Evolutionary conservation across 495 filamentous ascomycete species (phyloP).

Genomic region (Penicillium canescens): DNA sequence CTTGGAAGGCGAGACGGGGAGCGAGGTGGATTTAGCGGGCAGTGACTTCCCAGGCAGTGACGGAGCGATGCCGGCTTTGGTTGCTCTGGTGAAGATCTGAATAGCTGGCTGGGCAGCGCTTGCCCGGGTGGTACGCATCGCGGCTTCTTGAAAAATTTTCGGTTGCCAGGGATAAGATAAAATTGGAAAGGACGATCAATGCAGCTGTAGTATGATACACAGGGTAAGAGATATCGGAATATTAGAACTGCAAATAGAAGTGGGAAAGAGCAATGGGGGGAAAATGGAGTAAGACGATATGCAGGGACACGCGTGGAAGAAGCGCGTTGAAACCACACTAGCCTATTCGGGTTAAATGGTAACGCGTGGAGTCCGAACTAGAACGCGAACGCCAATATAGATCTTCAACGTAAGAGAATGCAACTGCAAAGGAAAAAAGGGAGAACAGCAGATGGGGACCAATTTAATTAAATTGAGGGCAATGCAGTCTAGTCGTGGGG

Average conservation of each 20-base stretch:
- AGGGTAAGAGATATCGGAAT: slow-evolving; percentile 27
- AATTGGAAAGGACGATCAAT: slow-evolving; percentile 25
- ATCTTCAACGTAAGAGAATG: not conserved
- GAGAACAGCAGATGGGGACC: too few species aligned
- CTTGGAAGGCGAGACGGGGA: slow-evolving; percentile 46
- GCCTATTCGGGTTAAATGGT: slow-evolving; percentile 14
- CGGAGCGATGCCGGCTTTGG: slow-evolving; percentile 37
- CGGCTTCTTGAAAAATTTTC: slow-evolving; percentile 24
- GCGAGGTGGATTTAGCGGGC: slow-evolving; percentile 11
- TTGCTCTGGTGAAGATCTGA: slow-evolving; percentile 43
- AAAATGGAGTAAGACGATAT: slow-evolving; percentile 6
- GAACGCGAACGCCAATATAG: not conserved
- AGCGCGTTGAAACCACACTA: slow-evolving; percentile 15
- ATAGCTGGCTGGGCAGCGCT: slow-evolving; percentile 38
- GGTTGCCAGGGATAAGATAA: slow-evolving; percentile 3
- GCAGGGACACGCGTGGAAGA: slow-evolving; percentile 19
- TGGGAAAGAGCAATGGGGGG: slow-evolving; percentile 14
- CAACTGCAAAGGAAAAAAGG: not conserved
- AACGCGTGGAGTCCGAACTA: slow-evolving; percentile 3
- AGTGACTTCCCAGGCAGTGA: slow-evolving; percentile 18
- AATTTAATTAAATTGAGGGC: not conserved
- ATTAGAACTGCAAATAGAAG: slow-evolving; percentile 3
- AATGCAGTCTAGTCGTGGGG: not conserved
- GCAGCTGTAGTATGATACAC: slow-evolving; percentile 17
- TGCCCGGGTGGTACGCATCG: slow-evolving; percentile 38